Evolutionary conservation across 2,329 filamentous ascomycete genomes (phyloP).

Genomic region (Aspergillus sp.): DNA sequence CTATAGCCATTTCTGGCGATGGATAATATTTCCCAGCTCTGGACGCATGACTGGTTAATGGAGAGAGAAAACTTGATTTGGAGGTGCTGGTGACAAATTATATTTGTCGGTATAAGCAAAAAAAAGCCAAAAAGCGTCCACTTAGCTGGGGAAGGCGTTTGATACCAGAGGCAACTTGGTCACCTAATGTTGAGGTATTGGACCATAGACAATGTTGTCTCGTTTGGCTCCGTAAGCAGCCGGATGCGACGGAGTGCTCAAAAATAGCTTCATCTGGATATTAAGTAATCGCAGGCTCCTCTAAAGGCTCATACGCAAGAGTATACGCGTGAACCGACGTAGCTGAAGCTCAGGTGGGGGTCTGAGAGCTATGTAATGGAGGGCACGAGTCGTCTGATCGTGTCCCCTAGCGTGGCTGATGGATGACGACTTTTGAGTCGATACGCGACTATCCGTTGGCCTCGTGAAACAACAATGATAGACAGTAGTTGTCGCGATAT

Average conservation of each 20-base stretch:
- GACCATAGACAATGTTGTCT: not conserved
- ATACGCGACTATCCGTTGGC: not conserved
- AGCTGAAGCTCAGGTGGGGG: slow-evolving; percentile 10
- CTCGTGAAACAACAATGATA: not conserved
- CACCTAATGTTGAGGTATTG: not conserved
- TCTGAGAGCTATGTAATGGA: slow-evolving; percentile 11
- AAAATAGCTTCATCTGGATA: not conserved
- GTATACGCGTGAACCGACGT: not conserved
- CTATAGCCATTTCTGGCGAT: not conserved
- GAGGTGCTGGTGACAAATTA: not conserved
- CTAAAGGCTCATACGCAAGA: not conserved
- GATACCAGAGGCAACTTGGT: not conserved
- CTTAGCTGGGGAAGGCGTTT: not conserved
- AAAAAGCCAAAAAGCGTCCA: not conserved
- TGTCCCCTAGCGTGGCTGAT: slow-evolving; percentile 15
- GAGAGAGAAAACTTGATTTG: not conserved
- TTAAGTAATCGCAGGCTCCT: not conserved
- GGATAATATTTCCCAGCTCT: not conserved
- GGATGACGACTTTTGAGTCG: not conserved
- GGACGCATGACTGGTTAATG: not conserved
- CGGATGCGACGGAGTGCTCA: not conserved
- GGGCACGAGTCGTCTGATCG: slow-evolving; percentile 11
- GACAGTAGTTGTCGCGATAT: not conserved
- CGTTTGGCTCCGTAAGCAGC: not conserved
- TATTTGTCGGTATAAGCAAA: not conserved